Evolutionary conservation across 2,329 filamentous ascomycete genomes (phyloP).

Genomic region (Tolypocladium tundrense): DNA sequence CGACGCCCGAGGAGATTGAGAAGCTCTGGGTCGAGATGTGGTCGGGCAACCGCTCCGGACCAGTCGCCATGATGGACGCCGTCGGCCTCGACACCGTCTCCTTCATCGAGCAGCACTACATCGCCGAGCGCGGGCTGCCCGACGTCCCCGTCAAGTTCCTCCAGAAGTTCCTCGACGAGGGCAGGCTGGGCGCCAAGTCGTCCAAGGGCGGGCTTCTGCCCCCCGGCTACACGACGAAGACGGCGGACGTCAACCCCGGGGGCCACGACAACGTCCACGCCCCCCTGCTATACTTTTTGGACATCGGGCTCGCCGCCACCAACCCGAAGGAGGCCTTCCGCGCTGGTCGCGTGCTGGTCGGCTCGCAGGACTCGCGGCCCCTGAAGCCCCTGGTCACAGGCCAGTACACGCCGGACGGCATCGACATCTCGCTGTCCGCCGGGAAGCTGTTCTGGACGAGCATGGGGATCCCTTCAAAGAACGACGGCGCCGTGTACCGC

Average conservation of each 20-base stretch:
- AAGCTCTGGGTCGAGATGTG: conserved; percentile 33
- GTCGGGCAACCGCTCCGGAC: conserved; percentile 7
- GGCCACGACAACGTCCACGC: conserved; percentile 1
- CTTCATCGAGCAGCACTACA: conserved; percentile 42
- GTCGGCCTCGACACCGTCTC: conserved; percentile 43
- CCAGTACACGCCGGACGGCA: conserved; percentile 31
- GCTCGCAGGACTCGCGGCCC: conserved; percentile 4
- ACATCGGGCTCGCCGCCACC: conserved; percentile 13
- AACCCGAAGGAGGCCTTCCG: conserved; percentile 1
- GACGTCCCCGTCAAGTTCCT: conserved; percentile 33
- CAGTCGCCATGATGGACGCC: conserved; percentile 29
- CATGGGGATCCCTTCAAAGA: conserved; percentile 30
- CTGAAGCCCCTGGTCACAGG: conserved; percentile 10
- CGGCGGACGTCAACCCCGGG: background rate
- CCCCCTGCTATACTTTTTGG: conserved; percentile 15
- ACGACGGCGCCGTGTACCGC: conserved; percentile 32
- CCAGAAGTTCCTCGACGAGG: conserved; percentile 31
- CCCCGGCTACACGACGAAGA: conserved; percentile 4
- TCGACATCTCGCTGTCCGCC: conserved; percentile 22
- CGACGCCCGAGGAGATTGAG: conserved; percentile 38
- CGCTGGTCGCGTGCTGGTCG: conserved; percentile 8
- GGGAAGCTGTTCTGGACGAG: conserved; percentile 37
- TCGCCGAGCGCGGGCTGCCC: conserved; percentile 34
- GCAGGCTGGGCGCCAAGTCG: conserved; percentile 35
- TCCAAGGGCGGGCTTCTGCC: conserved; percentile 28